Percentiles rank a stretch among this genome's conserved stretches.
Evolutionary conservation across 176 grass and related monocot species (phyloP).

Genomic region (Phyllostachys edulis): DNA sequence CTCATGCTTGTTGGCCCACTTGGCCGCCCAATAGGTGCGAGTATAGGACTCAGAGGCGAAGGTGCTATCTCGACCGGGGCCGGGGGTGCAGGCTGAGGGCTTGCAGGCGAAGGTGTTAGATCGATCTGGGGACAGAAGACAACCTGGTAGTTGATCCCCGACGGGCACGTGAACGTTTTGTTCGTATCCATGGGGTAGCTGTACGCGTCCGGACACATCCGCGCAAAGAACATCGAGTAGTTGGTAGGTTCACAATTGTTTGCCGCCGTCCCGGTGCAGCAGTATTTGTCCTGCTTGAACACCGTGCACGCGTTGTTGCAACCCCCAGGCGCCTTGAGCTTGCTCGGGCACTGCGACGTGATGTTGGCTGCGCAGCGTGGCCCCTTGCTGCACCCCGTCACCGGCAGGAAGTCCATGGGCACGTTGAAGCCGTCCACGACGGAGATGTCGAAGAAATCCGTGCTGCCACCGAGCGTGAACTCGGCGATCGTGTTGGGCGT

Average conservation of each 20-base stretch:
- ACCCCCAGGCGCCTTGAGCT: too few species aligned
- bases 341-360: too few species aligned
- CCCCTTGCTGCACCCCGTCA: too few species aligned
- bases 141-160: slow-evolving; percentile 43
- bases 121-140: slow-evolving; percentile 47
- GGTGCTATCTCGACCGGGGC: not conserved
- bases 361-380: too few species aligned
- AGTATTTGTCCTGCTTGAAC: slow-evolving; percentile 33
- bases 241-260: slow-evolving; percentile 25
- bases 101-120: not conserved
- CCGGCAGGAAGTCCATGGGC: slow-evolving; percentile 43
- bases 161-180: slow-evolving; percentile 45
- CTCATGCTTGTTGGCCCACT: accelerated
- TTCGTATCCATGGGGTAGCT: slow-evolving; percentile 49
- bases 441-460: slow-evolving; percentile 33
- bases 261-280: slow-evolving; percentile 19
- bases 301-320: too few species aligned
- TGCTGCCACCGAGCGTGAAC: too few species aligned
- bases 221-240: slow-evolving; percentile 54
- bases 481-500: not conserved
- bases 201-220: slow-evolving; percentile 37
- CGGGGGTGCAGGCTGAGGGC: not conserved
- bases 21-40: not conserved
- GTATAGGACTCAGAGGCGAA: not conserved
- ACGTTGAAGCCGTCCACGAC: slow-evolving; percentile 48